phyloP scores from a whole-genome alignment of 768 basidiomycete species.

The Calocybe cyanea region DNA sequence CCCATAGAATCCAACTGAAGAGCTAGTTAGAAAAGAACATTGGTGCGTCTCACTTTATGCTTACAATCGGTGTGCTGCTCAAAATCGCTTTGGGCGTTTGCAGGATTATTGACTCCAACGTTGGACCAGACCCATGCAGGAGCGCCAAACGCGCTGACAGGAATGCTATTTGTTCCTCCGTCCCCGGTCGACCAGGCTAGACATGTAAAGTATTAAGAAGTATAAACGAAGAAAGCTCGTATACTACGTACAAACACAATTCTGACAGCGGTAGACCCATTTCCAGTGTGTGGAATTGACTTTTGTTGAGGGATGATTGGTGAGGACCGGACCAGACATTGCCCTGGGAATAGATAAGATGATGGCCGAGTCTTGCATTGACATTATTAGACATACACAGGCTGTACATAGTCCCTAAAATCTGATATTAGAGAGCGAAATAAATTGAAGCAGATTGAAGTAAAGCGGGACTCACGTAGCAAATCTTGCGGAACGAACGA shows the following conservation, averaged over 20 bases:
- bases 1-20: conserved; percentile 57
- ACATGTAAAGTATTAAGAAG: neutral
- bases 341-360: conserved; percentile 22
- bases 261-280: conserved; percentile 65
- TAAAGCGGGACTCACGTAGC: conserved; percentile 41
- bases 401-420: conserved; percentile 46
- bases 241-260: conserved; percentile 50
- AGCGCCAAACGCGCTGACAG: conserved; percentile 30
- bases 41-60: conserved; percentile 12
- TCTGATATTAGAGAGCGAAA: neutral
- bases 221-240: neutral
- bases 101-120: conserved; percentile 42
- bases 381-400: conserved; percentile 31
- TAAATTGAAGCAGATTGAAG: neutral
- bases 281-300: conserved; percentile 65
- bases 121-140: conserved; percentile 50
- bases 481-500: conserved; percentile 50
- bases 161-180: conserved; percentile 36
- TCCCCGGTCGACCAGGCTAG: conserved; percentile 35
- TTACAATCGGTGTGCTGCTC: conserved; percentile 57
- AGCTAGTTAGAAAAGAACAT: neutral
- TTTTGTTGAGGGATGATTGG: conserved; percentile 43
- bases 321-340: conserved; percentile 48
- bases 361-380: neutral
- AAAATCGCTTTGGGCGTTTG: conserved; percentile 49